Conservation (phyloP, 257 asterid genomes). For the Primulina tabacum region DNA sequence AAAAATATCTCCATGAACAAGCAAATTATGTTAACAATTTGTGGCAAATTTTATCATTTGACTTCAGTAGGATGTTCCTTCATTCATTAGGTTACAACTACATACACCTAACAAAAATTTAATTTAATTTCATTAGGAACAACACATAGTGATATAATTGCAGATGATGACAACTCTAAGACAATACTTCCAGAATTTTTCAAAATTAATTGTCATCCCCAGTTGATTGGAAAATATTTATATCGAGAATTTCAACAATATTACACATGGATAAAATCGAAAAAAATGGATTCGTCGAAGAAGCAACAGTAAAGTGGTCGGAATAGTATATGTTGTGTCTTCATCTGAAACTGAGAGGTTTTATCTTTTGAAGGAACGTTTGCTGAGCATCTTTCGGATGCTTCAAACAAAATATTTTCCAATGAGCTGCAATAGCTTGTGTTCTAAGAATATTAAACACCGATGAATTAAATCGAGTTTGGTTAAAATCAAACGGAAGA, state of each 20-base stretch:
- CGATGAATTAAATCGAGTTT: no score
- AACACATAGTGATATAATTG: neutral
- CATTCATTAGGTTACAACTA: neutral
- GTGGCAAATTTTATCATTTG: neutral
- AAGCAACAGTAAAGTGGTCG: neutral
- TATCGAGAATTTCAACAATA: no score
- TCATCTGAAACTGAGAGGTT: conserved; percentile 6
- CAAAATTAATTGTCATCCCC: no score
- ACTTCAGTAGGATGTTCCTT: neutral
- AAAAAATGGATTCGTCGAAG: neutral
- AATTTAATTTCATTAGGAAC: neutral
- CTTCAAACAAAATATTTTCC: no score
- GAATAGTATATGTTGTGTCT: neutral
- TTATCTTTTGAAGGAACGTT: no score
- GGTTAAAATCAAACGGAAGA: no score
- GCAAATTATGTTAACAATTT: no score
- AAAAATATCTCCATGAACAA: no score
- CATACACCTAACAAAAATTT: neutral
- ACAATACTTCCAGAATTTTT: neutral
- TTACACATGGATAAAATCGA: neutral
- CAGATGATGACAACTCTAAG: neutral
- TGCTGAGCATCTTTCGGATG: no score
- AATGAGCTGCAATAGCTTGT: no score
- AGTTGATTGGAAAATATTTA: no score
- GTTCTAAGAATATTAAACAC: no score